A percentile compares a stretch with the other conserved stretches of the same genome.
These are phyloP conservation scores for Wickerhamomyces sp. DNA, from an alignment of 1,139 yeast genomes.

Conservation along the genomic window DNA sequence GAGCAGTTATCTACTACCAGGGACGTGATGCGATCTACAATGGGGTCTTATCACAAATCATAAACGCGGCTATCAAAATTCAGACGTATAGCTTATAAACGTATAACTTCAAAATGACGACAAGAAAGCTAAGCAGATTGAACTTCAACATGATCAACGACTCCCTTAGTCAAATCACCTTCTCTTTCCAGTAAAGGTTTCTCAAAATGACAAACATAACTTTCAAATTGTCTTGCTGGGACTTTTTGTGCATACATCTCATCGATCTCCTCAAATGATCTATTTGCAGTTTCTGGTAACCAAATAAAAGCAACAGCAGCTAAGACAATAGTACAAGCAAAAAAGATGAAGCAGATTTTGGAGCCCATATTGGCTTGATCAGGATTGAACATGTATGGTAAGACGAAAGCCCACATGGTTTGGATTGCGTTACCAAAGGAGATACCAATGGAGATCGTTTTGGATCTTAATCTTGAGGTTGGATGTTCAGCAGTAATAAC, in stretches of 20 bases:
- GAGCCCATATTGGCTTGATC: conserved; percentile 41
- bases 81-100: no score
- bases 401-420: conserved; percentile 33
- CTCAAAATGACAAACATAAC: not conserved
- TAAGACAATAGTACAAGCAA: conserved; percentile 28
- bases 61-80: no score
- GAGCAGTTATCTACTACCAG: no score
- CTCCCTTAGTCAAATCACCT: not conserved
- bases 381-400: conserved; percentile 41
- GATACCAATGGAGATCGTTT: conserved; percentile 34
- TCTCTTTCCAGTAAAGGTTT: not conserved
- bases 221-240: conserved; percentile 27
- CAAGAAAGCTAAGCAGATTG: no score
- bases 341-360: conserved; percentile 40
- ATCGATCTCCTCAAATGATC: conserved; percentile 38
- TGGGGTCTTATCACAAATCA: no score
- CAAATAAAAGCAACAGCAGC: conserved; percentile 30
- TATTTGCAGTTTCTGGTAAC: conserved; percentile 36
- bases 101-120: no score
- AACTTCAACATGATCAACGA: no score
- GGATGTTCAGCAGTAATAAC: conserved; percentile 35
- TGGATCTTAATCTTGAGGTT: conserved; percentile 32
- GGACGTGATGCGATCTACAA: no score
- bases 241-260: conserved; percentile 29
- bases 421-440: conserved; percentile 31